These are phyloP conservation scores for Penicillium paradoxum DNA, from an alignment of 495 filamentous ascomycete species.

Conservation along the genomic window DNA sequence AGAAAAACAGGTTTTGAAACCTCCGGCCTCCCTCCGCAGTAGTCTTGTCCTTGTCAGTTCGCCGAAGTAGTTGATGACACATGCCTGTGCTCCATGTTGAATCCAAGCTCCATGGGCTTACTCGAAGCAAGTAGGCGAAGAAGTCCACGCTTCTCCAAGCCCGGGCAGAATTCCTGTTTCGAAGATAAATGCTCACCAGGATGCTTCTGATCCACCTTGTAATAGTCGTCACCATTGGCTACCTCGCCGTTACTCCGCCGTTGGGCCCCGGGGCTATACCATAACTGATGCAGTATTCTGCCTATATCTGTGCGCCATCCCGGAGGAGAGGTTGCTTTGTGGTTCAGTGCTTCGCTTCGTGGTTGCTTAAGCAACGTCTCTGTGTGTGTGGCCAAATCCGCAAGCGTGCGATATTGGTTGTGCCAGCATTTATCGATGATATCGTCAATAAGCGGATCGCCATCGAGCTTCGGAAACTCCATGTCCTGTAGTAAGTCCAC, in stretches of 20 bases:
- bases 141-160: constrained; percentile 27
- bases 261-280: not conserved
- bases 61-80: too few relatives aligned
- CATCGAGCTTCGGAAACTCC: constrained; percentile 31
- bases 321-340: too few relatives aligned
- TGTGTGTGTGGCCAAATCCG: constrained; percentile 27
- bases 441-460: constrained; percentile 29
- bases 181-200: constrained; percentile 11
- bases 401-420: constrained; percentile 27
- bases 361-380: constrained; percentile 1
- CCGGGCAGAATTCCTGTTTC: constrained; percentile 24
- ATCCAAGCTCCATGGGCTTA: constrained; percentile 28
- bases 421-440: constrained; percentile 40
- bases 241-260: not conserved
- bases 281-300: not conserved
- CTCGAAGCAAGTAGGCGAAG: constrained; percentile 24
- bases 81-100: too few relatives aligned
- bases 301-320: constrained; percentile 4
- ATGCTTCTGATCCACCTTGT: constrained; percentile 4
- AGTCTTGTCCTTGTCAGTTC: too few relatives aligned
- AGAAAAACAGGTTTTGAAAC: too few relatives aligned
- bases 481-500: constrained; percentile 33
- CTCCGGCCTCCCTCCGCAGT: too few relatives aligned
- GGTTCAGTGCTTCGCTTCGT: not conserved
- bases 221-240: constrained; percentile 3